Evolutionary conservation across 352 stramenopile species (phyloP).

Genomic region (Halophytophthora batemanensis): DNA sequence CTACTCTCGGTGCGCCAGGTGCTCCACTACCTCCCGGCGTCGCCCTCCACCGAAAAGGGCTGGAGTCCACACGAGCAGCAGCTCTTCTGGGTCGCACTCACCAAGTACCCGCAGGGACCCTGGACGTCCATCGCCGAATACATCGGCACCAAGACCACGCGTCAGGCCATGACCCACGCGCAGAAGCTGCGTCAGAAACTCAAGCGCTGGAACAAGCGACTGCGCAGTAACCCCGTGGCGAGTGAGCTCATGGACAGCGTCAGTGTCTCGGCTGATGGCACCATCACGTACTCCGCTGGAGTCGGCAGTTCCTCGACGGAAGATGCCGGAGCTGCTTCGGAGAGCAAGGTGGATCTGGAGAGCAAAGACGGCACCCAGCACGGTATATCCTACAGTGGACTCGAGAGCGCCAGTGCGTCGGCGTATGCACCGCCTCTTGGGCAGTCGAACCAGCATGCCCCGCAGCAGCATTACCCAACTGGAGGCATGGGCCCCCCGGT

Average conservation of each 20-base stretch:
- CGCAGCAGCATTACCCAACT: neutral
- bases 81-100: constrained; percentile 35
- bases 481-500: too few species aligned
- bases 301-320: neutral
- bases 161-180: constrained; percentile 55
- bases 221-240: constrained; percentile 23
- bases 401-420: neutral
- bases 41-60: constrained; percentile 25
- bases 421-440: neutral
- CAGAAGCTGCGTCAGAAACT: constrained; percentile 59
- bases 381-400: neutral
- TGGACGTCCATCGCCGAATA: constrained; percentile 50
- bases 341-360: neutral
- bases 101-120: constrained; percentile 39
- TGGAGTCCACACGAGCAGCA: constrained; percentile 28
- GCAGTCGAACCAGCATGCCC: neutral
- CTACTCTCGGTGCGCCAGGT: constrained; percentile 30
- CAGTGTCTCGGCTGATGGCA: constrained; percentile 6
- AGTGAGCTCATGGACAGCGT: constrained; percentile 24
- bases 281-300: constrained; percentile 4
- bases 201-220: constrained; percentile 31
- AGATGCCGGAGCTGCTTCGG: neutral
- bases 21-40: constrained; percentile 36
- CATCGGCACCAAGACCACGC: constrained; percentile 51
- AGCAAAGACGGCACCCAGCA: constrained; percentile 4